Percentiles rank a stretch among this genome's conserved stretches.
phyloP scores from a whole-genome alignment of 2,329 filamentous ascomycete species.

The Pseudocercospora macadamiae region DNA sequence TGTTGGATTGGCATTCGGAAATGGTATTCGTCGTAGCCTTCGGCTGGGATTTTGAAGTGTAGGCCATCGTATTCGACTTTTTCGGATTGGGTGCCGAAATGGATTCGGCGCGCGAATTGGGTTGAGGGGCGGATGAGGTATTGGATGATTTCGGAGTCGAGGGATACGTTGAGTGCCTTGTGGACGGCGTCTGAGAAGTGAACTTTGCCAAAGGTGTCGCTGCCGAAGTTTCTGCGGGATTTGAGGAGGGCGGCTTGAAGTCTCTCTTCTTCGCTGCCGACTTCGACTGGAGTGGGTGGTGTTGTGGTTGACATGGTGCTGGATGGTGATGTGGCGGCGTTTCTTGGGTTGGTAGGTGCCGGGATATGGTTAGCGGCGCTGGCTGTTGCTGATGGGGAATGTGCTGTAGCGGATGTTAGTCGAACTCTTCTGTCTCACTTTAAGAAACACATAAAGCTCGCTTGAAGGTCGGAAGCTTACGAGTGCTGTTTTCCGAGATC shows the following conservation, averaged over 20 bases:
- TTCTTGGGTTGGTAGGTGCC: not conserved
- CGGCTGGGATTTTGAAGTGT: not conserved
- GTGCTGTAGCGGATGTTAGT: not conserved
- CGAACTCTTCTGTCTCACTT: not conserved
- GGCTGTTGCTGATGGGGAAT: not conserved
- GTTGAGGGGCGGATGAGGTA: not conserved
- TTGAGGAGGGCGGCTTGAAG: not conserved
- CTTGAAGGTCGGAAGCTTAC: not conserved
- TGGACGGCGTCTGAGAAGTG: not conserved
- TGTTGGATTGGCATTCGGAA: not conserved
- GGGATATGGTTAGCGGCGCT: too few species aligned
- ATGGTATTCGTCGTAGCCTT: not conserved
- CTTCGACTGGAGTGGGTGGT: not conserved
- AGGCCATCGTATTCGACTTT: conserved; percentile 3
- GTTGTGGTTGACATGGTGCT: not conserved
- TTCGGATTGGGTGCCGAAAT: too few species aligned
- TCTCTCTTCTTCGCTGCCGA: not conserved
- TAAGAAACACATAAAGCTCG: not conserved
- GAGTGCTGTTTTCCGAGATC: not conserved
- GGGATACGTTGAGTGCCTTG: not conserved
- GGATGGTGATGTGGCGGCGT: not conserved
- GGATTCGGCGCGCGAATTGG: too few species aligned
- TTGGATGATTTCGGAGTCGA: not conserved
- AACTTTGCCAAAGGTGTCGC: not conserved
- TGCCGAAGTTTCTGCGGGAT: not conserved